Evolutionary conservation across 345 rosid genomes (phyloP).

Genomic region (Citrus sp.): DNA sequence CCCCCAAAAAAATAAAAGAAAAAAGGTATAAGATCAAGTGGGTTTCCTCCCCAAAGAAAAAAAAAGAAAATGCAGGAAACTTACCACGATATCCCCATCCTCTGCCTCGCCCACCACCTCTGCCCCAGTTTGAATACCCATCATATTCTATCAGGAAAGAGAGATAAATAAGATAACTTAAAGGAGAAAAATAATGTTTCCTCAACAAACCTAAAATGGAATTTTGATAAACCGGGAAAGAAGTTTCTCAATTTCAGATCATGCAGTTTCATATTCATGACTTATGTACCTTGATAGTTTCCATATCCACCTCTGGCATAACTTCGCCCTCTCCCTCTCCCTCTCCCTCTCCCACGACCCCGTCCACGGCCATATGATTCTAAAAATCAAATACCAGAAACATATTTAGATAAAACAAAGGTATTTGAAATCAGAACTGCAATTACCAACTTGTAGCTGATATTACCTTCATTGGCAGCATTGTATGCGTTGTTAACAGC

Average conservation of each 20-base stretch:
- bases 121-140: constrained; percentile 33
- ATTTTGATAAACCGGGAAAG: not conserved
- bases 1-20: no score
- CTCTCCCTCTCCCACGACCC: constrained; percentile 50
- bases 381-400: constrained; percentile 12
- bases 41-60: not conserved
- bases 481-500: constrained; percentile 37
- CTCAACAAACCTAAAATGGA: not conserved
- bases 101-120: constrained; percentile 50
- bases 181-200: not conserved
- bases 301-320: constrained; percentile 48
- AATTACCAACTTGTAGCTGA: constrained; percentile 7
- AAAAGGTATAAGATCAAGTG: not conserved
- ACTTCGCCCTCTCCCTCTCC: constrained; percentile 48
- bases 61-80: constrained; percentile 3
- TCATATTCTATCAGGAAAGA: constrained; percentile 25
- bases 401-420: not conserved
- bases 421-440: not conserved
- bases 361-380: constrained; percentile 47
- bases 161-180: not conserved
- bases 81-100: constrained; percentile 49
- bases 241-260: not conserved
- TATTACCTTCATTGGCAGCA: constrained; percentile 63
- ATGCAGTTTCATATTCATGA: not conserved
- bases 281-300: constrained; percentile 30